Conservation (phyloP, 176 grass and related monocot genomes). For the Musa acuminata region DNA sequence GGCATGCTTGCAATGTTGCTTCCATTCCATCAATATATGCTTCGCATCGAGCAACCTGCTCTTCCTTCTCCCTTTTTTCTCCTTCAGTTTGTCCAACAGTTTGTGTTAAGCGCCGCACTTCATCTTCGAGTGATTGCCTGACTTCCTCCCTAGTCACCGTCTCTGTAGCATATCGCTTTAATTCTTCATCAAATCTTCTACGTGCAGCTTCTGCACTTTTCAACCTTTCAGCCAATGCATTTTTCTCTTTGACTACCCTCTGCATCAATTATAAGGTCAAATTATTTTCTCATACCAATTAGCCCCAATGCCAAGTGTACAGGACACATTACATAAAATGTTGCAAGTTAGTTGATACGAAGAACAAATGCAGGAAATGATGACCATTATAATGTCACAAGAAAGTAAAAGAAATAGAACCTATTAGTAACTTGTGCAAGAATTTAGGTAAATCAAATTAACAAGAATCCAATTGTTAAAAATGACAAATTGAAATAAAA, state of each 20-base stretch:
- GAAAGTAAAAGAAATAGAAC: neutral
- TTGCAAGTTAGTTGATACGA: neutral
- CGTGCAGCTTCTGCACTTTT: constrained; percentile 70
- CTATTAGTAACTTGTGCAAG: neutral
- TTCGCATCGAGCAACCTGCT: constrained; percentile 78
- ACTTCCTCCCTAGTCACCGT: constrained; percentile 50
- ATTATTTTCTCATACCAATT: constrained; percentile 20
- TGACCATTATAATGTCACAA: neutral
- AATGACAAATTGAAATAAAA: too few species aligned
- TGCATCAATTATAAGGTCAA: constrained; percentile 30
- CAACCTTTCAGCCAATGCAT: constrained; percentile 57
- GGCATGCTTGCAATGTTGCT: constrained; percentile 75
- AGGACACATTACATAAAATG: neutral
- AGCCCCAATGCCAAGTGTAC: neutral
- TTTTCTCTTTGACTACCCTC: constrained; percentile 88
- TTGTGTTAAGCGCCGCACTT: constrained; percentile 65
- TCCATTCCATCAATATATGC: constrained; percentile 85
- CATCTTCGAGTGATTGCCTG: constrained; percentile 58
- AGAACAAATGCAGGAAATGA: neutral
- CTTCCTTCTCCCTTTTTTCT: constrained; percentile 87
- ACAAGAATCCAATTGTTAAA: too few species aligned
- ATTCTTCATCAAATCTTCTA: constrained; percentile 77
- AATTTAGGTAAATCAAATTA: neutral
- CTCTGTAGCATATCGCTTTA: constrained; percentile 70
- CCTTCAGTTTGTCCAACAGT: constrained; percentile 60